Evolutionary conservation across 257 asterid genomes (phyloP).

Genomic region (Rauvolfia tetraphylla): DNA sequence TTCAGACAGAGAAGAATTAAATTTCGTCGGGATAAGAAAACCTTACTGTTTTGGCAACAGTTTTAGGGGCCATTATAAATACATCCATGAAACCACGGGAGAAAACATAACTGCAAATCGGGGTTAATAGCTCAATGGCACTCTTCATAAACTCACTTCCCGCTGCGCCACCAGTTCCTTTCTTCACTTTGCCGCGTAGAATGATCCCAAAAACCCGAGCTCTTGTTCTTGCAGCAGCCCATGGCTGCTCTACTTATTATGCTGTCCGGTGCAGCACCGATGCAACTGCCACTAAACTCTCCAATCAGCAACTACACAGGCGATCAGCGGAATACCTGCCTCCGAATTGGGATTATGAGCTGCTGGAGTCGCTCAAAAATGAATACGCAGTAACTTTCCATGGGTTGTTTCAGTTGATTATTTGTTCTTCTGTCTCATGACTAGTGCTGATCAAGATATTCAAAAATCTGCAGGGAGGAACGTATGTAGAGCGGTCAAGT

Average conservation of each 20-base stretch:
- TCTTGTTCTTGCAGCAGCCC: neutral
- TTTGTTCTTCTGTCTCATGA: too few relatives aligned
- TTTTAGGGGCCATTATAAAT: too few relatives aligned
- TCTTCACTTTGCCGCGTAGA: neutral
- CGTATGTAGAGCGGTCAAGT: constrained; percentile 1
- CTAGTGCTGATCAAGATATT: neutral
- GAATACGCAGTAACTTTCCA: constrained; percentile 4
- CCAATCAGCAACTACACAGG: neutral
- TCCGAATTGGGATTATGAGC: constrained; percentile 11
- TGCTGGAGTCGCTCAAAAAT: constrained; percentile 1
- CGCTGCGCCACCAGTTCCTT: neutral
- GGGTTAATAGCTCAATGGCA: neutral
- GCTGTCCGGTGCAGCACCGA: neutral
- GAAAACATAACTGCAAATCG: too few relatives aligned
- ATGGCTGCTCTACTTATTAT: neutral
- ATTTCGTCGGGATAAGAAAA: too few relatives aligned
- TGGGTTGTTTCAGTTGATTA: neutral
- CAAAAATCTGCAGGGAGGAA: neutral
- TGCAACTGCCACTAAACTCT: neutral
- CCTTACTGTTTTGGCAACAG: too few relatives aligned
- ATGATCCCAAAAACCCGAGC: neutral
- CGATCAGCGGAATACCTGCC: constrained; percentile 9
- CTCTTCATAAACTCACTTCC: neutral
- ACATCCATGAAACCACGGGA: too few relatives aligned
- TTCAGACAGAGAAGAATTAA: too few relatives aligned